Conservation (phyloP, 2,329 filamentous ascomycete species). For the Phialophora chinensis region DNA sequence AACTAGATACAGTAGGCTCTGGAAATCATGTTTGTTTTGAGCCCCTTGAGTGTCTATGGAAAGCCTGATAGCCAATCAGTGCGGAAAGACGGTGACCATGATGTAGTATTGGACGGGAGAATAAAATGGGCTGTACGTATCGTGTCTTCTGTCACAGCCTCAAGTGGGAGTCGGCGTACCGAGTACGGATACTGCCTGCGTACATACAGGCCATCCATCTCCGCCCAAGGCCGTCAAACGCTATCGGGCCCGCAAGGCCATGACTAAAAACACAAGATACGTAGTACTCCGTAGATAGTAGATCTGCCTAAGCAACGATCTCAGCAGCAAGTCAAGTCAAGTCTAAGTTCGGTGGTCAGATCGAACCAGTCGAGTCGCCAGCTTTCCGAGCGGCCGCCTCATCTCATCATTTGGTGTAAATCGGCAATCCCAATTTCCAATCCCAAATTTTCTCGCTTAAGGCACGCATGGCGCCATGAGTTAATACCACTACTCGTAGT, state of each 20-base stretch:
- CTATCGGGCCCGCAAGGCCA: no score
- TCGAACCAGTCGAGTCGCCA: slow-evolving; percentile 4
- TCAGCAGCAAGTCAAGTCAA: neutral
- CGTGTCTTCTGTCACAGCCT: no score
- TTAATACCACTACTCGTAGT: no score
- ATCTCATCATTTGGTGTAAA: neutral
- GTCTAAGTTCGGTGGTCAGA: neutral
- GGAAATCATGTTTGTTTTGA: neutral
- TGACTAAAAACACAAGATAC: neutral
- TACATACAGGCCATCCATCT: neutral
- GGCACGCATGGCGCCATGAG: no score
- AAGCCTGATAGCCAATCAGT: slow-evolving; percentile 3
- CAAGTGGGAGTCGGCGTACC: no score
- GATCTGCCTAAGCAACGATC: neutral
- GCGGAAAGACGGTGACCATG: neutral
- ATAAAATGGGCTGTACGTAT: neutral
- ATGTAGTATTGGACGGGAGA: slow-evolving; percentile 9
- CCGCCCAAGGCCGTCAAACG: neutral
- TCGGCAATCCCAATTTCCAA: neutral
- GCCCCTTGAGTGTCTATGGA: neutral
- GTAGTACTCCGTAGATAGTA: neutral
- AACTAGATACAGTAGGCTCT: neutral
- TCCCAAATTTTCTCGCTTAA: neutral
- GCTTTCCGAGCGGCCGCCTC: slow-evolving; percentile 11
- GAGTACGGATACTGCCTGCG: no score